Evolutionary conservation across 1,284 basidiomycete species (phyloP).

Genomic region (Boletellus deceptivus): DNA sequence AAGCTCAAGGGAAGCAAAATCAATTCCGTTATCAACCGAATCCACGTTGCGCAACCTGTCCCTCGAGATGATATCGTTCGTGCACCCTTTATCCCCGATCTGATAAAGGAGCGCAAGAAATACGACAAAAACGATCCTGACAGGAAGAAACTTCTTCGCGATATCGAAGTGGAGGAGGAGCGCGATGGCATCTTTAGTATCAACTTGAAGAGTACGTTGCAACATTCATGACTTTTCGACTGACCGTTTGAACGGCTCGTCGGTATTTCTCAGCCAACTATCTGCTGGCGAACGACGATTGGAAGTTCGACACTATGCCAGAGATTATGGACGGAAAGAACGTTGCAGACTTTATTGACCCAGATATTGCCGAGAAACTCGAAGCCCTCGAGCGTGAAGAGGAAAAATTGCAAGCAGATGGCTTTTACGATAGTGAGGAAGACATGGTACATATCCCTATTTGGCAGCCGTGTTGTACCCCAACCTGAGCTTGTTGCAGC

Average conservation of each 20-base stretch:
- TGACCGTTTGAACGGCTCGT: neutral
- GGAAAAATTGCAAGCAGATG: constrained; percentile 89
- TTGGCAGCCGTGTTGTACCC: neutral
- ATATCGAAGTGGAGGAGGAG: constrained; percentile 81
- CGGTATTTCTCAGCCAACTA: constrained; percentile 70
- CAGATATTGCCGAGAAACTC: constrained; percentile 96
- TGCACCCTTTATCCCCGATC: constrained; percentile 84
- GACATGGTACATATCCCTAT: constrained; percentile 60
- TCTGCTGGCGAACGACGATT: constrained; percentile 85
- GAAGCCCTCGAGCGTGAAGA: constrained; percentile 98
- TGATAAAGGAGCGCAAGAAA: constrained; percentile 72
- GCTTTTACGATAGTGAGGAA: constrained; percentile 90
- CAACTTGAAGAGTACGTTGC: constrained; percentile 75
- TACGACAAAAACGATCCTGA: constrained; percentile 86
- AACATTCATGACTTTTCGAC: neutral
- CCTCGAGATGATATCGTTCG: constrained; percentile 84
- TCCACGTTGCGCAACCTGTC: constrained; percentile 90
- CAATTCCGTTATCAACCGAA: constrained; percentile 87
- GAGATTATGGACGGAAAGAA: constrained; percentile 99
- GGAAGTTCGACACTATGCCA: constrained; percentile 95
- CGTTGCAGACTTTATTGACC: constrained; percentile 97
- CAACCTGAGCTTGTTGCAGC: constrained; percentile 40
- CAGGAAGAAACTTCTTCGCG: constrained; percentile 67
- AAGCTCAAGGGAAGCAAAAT: constrained; percentile 95
- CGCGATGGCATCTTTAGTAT: constrained; percentile 89